Base-by-base conservation (phyloP, 1,284 basidiomycete genomes). In the Microbotryomycetes sp. region DNA sequence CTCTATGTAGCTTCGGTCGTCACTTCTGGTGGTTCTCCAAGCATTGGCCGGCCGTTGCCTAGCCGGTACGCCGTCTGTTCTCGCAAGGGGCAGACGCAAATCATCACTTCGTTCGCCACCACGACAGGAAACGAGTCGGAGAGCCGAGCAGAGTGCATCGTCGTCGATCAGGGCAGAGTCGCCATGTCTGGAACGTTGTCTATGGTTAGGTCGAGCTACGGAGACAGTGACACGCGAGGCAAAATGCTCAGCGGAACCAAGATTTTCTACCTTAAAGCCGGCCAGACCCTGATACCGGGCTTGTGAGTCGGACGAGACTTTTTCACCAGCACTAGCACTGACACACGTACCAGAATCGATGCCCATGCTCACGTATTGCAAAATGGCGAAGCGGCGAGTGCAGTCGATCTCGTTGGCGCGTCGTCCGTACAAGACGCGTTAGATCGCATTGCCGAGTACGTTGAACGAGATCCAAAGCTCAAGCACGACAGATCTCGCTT, bases 291-390 rank as follows among this genome's bases (percentile, higher is more conserved):
- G 3, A 26, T 62, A 2, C 68, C 65, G 0, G 68, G 68, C 2
- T 29, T 63, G 54, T 57, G 27, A 47, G 49, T 56, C 9, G 23
- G 3, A 3, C 3, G 26, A 5, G 15, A 27, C 52, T 7, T 11
- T 3, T 5, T 4, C 5, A 13, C 3, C 6, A 5, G 21, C n/a
- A 13, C 21, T 28, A 15, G 13, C 4, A 4, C 4, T 15, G 16
- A 23, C 45, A 16, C 3, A 16, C 29, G 1, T 21, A 6, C 7
- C 35, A 60, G 55, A 15, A 63, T 59, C 23, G 90, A 93, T 75
- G 83, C 88, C 0, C 91, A 92, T 75, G 88, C 85, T 0, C 88
- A 90, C 71, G 76, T 89, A 16, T 71, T 88, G 26, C 77, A 81
- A 28, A 85, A 88, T 68, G 88, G 88, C 5, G 83, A 82, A 82